Percentiles rank a stretch among this genome's conserved stretches.
Conservation (phyloP, 768 basidiomycete genomes). For the Phlegmacium glaucopus region DNA sequence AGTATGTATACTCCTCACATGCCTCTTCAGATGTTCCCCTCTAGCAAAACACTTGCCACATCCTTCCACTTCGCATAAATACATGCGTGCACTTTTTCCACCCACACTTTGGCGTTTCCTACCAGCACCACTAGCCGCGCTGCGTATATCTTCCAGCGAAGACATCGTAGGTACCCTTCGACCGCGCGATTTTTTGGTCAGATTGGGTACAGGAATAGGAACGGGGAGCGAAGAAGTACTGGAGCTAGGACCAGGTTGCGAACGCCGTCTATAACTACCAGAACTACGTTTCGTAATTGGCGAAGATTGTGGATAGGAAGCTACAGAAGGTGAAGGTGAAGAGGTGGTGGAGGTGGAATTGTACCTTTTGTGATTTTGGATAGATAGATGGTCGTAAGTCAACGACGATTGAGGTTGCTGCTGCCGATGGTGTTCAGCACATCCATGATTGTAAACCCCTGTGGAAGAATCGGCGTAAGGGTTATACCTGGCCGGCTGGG, state of each 20-base stretch:
- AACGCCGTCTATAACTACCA: constrained; percentile 11
- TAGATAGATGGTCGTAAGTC: constrained; percentile 3
- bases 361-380: constrained; percentile 3
- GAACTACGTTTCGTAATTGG: constrained; percentile 10
- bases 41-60: constrained; percentile 89
- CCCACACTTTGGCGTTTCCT: constrained; percentile 33
- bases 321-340: neutral
- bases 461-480: constrained; percentile 14
- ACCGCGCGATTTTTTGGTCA: constrained; percentile 70
- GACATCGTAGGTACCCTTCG: constrained; percentile 57
- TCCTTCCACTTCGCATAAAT: constrained; percentile 74
- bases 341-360: constrained; percentile 4
- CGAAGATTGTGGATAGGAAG: constrained; percentile 6
- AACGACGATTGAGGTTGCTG: neutral
- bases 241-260: constrained; percentile 3
- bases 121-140: constrained; percentile 30
- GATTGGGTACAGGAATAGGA: constrained; percentile 63
- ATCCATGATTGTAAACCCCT: neutral
- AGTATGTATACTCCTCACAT: constrained; percentile 86
- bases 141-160: constrained; percentile 32
- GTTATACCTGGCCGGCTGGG: constrained; percentile 19
- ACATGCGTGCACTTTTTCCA: constrained; percentile 43
- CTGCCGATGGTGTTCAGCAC: neutral
- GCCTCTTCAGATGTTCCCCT: constrained; percentile 88
- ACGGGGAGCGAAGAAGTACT: constrained; percentile 33